Percentiles rank a stretch among this genome's conserved stretches.
Evolutionary conservation across 2,329 filamentous ascomycete genomes (phyloP).

Genomic region (Phoma herbarum): DNA sequence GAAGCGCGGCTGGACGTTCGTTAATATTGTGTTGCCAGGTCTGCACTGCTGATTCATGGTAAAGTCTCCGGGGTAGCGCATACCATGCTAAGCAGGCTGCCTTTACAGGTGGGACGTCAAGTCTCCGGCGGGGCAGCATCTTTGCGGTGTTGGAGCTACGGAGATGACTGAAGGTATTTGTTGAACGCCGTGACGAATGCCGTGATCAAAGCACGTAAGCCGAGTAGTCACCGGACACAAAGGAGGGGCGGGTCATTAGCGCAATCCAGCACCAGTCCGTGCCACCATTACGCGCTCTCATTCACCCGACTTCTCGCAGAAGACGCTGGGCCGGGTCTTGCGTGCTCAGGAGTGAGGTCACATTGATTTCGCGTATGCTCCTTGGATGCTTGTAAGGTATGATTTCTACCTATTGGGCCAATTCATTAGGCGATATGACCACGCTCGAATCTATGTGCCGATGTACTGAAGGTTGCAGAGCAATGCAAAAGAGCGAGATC

Average conservation of each 20-base stretch:
- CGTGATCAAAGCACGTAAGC: conserved; percentile 2
- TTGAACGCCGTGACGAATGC: conserved; percentile 7
- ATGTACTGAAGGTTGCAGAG: no score
- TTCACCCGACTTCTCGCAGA: no score
- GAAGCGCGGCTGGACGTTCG: conserved; percentile 11
- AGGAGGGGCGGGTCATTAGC: not conserved
- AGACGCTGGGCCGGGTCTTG: no score
- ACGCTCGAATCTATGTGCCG: no score
- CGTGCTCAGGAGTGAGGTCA: no score
- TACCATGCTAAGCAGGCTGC: conserved; percentile 22
- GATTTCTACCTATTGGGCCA: no score
- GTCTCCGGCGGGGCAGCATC: conserved; percentile 12
- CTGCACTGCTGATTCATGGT: not conserved
- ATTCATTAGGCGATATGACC: no score
- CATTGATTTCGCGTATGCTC: no score
- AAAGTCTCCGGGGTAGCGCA: not conserved
- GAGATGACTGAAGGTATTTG: not conserved
- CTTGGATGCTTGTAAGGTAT: no score
- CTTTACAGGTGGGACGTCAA: conserved; percentile 16
- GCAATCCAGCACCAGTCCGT: not conserved
- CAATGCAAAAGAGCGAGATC: no score
- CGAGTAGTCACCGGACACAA: not conserved
- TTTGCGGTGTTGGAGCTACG: not conserved
- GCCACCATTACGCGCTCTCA: no score
- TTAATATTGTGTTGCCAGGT: conserved; percentile 7